phyloP scores from a whole-genome alignment of 2,329 filamentous ascomycete genomes.

The Phaeosphaeria sp. region DNA sequence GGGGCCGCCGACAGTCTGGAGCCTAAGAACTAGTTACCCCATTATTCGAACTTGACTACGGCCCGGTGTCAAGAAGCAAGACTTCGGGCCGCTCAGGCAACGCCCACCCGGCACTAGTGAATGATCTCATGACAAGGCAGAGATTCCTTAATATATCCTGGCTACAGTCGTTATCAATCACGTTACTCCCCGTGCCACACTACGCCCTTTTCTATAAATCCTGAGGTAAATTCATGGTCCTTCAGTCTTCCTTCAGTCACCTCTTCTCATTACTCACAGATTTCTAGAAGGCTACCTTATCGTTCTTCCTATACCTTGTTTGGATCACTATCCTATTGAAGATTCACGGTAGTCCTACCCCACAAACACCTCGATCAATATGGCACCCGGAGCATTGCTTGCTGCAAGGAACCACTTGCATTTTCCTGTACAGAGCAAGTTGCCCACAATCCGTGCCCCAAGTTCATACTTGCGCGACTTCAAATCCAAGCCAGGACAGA shows the following conservation, averaged over 20 bases:
- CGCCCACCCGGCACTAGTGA: background rate
- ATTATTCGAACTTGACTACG: background rate
- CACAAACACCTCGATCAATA: background rate
- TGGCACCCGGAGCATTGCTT: constrained; percentile 7
- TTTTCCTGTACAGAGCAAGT: background rate
- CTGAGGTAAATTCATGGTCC: background rate
- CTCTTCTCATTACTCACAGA: too few species aligned
- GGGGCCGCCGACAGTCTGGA: background rate
- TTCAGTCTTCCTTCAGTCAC: background rate
- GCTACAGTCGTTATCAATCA: background rate
- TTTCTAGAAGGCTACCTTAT: too few species aligned
- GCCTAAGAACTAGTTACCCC: background rate
- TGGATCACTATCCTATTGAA: background rate
- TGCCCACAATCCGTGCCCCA: background rate
- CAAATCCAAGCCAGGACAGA: constrained; percentile 56
- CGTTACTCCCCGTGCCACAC: constrained; percentile 1
- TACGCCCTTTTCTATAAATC: background rate
- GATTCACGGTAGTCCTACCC: background rate
- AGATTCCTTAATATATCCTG: background rate
- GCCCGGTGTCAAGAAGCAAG: background rate
- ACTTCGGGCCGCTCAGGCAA: background rate
- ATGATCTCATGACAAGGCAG: background rate
- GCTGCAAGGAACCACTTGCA: background rate
- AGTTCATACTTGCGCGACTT: background rate
- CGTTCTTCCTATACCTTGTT: background rate